Conservation (phyloP, 257 asterid genomes). For the Solanum paucissectum region DNA sequence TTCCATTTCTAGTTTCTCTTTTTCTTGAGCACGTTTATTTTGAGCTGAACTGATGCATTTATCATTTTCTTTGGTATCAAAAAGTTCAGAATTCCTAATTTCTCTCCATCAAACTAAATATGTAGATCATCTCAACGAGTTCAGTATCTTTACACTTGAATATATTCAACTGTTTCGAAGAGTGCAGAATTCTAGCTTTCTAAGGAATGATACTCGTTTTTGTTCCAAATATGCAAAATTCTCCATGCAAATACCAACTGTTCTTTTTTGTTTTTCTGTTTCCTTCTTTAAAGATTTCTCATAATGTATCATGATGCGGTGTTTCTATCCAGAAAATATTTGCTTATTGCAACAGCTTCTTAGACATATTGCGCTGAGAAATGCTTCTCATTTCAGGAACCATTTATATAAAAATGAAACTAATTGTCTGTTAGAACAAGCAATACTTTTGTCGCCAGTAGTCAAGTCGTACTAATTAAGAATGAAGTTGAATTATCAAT, state of each 20-base stretch:
- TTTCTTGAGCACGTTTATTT: background rate
- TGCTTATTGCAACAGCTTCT: background rate
- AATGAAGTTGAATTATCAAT: background rate
- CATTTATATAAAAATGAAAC: background rate
- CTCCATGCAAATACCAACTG: background rate
- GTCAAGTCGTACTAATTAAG: background rate
- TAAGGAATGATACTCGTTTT: background rate
- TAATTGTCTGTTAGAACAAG: background rate
- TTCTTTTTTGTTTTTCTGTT: background rate
- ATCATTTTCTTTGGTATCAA: background rate
- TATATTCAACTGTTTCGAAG: background rate
- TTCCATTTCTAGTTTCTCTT: background rate
- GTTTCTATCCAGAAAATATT: background rate
- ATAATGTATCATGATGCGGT: background rate
- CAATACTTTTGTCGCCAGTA: background rate
- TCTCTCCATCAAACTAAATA: background rate
- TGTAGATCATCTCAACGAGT: background rate
- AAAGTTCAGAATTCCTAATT: background rate
- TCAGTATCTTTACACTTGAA: background rate
- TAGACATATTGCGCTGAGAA: background rate
- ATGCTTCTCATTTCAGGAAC: background rate
- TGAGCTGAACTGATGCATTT: background rate
- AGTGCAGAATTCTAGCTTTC: background rate
- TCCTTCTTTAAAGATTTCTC: background rate
- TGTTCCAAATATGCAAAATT: background rate